Percentiles rank a stretch among this genome's conserved stretches.
Evolutionary conservation across 2,329 filamentous ascomycete genomes (phyloP).

Genomic region (Stagonosporopsis tanaceti): DNA sequence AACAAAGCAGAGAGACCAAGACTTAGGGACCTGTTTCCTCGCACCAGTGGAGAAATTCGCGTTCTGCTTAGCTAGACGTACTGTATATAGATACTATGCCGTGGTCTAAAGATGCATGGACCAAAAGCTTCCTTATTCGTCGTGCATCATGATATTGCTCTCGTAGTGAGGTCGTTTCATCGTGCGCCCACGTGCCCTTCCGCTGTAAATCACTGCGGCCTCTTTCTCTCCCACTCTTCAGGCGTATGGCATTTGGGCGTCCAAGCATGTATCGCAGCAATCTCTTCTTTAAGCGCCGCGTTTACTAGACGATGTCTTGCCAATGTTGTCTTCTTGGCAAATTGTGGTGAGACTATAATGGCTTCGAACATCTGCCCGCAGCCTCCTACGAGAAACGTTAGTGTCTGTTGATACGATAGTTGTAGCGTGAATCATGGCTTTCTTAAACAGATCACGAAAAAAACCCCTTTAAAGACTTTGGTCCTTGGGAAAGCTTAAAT

Average conservation of each 20-base stretch:
- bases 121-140: neutral
- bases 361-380: conserved; percentile 76
- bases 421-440: neutral
- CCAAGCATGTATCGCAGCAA: conserved; percentile 92
- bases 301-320: conserved; percentile 90
- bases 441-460: neutral
- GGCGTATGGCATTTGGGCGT: conserved; percentile 92
- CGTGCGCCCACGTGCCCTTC: neutral
- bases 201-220: conserved; percentile 43
- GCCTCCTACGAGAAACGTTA: conserved; percentile 60
- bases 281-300: conserved; percentile 81
- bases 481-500: neutral
- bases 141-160: neutral
- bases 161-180: neutral
- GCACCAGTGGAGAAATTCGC: conserved; percentile 69
- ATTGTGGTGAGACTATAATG: conserved; percentile 67
- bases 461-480: neutral
- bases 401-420: conserved; percentile 6
- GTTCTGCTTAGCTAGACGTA: conserved; percentile 65
- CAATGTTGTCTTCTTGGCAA: conserved; percentile 69
- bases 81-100: neutral
- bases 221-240: conserved; percentile 82
- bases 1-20: conserved; percentile 49
- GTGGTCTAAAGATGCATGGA: neutral
- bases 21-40: conserved; percentile 67